Evolutionary conservation across 2,329 filamentous ascomycete species (phyloP).

Genomic region (Davidsoniella eucalypti): DNA sequence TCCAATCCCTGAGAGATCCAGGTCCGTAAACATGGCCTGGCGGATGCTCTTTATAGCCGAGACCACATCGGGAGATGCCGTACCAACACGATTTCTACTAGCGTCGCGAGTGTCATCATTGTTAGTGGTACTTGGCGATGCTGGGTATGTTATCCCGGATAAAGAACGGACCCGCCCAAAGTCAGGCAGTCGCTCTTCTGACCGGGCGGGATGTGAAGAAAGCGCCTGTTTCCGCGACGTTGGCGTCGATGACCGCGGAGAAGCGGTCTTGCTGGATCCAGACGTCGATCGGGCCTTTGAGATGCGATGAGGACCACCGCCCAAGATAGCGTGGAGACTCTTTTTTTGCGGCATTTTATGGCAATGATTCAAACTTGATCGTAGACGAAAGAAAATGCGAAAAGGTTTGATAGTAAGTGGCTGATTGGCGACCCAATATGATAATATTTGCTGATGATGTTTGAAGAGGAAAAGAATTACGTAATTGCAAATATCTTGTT

Average conservation of each 20-base stretch:
- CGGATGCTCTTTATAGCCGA: conserved; percentile 50
- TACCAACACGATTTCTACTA: too few relatives aligned
- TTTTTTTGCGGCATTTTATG: conserved; percentile 17
- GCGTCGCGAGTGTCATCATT: too few relatives aligned
- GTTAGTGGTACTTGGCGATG: background rate
- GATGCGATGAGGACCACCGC: conserved; percentile 12
- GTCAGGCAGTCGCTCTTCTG: background rate
- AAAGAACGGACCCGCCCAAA: background rate
- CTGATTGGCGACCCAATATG: too few relatives aligned
- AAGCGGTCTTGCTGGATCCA: conserved; percentile 19
- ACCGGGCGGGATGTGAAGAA: background rate
- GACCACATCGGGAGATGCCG: conserved; percentile 15
- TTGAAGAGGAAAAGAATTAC: background rate
- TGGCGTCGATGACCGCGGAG: background rate
- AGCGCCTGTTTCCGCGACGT: background rate
- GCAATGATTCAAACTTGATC: background rate
- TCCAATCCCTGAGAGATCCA: conserved; percentile 28
- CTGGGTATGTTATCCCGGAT: background rate
- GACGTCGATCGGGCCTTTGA: conserved; percentile 3
- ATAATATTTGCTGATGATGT: background rate
- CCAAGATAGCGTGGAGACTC: conserved; percentile 24
- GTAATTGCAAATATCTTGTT: too few relatives aligned
- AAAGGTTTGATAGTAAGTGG: too few relatives aligned
- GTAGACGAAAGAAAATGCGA: background rate
- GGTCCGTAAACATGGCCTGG: conserved; percentile 43